Evolutionary conservation across 371 early-diverging fungal genomes (phyloP).

Genomic region (Paramicrosporidium saccamoebae): DNA sequence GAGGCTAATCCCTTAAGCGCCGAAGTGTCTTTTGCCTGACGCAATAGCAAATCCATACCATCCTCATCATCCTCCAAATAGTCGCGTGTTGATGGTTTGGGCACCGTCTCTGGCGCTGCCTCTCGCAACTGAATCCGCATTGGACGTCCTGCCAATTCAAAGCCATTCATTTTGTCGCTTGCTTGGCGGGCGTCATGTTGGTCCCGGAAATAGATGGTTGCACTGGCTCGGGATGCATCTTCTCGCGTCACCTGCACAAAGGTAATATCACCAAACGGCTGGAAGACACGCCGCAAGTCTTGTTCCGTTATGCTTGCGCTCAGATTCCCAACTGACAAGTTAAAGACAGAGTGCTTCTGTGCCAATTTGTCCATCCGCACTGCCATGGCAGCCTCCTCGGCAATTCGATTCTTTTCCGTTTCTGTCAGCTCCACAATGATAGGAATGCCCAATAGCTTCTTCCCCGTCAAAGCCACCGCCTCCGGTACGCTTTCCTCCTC

Average conservation of each 20-base stretch:
- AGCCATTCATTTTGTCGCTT: slow-evolving; percentile 48
- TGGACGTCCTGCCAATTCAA: slow-evolving; percentile 30
- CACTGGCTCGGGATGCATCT: slow-evolving; percentile 30
- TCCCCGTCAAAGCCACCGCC: slow-evolving; percentile 50
- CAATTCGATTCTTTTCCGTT: slow-evolving; percentile 53
- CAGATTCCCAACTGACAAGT: slow-evolving; percentile 3
- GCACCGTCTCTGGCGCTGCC: no score
- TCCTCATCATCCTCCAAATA: no score
- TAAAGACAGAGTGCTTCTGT: slow-evolving; percentile 1
- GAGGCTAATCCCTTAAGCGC: no score
- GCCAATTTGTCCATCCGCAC: slow-evolving; percentile 3
- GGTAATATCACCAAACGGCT: slow-evolving; percentile 55
- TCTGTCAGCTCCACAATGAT: slow-evolving; percentile 67
- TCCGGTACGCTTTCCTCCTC: slow-evolving; percentile 39
- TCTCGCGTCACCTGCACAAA: slow-evolving; percentile 41
- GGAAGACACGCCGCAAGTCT: slow-evolving; percentile 46
- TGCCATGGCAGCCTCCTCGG: slow-evolving; percentile 10
- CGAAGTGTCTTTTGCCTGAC: no score
- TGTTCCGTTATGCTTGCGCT: slow-evolving; percentile 13
- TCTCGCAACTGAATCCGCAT: slow-evolving; percentile 3
- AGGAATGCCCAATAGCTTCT: slow-evolving; percentile 70
- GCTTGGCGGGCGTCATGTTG: slow-evolving; percentile 42
- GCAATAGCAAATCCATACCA: no score
- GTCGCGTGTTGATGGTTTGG: no score
- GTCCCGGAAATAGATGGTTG: slow-evolving; percentile 61